Evolutionary conservation across 306 rosid genomes (phyloP), one percentile per base, ranked within the genome.

Genomic region (Luffa acutangula): DNA sequence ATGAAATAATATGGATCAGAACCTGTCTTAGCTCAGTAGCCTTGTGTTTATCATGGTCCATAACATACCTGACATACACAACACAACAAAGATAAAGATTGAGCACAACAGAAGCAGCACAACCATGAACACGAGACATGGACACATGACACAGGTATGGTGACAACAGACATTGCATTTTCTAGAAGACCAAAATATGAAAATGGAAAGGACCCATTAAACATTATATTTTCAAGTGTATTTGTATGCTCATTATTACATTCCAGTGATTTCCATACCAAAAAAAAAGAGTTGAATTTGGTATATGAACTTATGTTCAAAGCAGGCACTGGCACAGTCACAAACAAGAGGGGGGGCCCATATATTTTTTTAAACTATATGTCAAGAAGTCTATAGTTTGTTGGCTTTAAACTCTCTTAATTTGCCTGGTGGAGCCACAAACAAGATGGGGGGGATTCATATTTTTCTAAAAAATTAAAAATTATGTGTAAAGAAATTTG

Each of bases 11-110:
- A 62, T 17, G 83, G 75, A 73, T 63, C 21, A 70, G 11, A 73
- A 94, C 99, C 97, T 90, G 96, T 89, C 99, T 89, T 94, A 96
- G 82, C 76, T 96, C 97, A 3, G 89, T 21, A 45, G 98, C 97
- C 86, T 90, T 93, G 31, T 78, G 79, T 79, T 84, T 87, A 79
- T 91, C 94, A 78, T 88, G 99, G 80, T 91, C 97, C 99, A 96
- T 93, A 46, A 90, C 97, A 84, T 90, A 93, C 72, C 99, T 96
- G 86, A 56, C 80, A 86, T 48, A 20, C 65, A 49, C 15, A 7
- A 3, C 48, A 82, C 9, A 25, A 45, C 4, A 56, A 65, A 62
- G 33, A 46, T 9, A 78, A 73, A 48, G 49, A 46, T 18, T 12
- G n/a, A 76, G 36, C n/a, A 82, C 69, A 37, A 20, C 37, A 10